These are phyloP conservation scores for Crataegus laevigata DNA, from an alignment of 306 rosid species.

Conservation along the genomic window DNA sequence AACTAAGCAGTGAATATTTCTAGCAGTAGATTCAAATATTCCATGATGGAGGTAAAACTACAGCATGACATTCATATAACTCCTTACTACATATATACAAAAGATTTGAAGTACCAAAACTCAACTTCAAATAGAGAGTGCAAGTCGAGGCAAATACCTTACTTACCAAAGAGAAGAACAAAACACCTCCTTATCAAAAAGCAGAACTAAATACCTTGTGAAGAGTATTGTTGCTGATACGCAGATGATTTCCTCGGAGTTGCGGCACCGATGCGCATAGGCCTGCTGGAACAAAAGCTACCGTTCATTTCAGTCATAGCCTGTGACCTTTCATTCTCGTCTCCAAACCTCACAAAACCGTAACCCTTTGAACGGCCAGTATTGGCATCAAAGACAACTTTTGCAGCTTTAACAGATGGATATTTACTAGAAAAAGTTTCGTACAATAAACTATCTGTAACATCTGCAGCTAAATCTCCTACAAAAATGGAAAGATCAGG, in stretches of 20 bases:
- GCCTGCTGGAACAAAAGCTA: constrained; percentile 78
- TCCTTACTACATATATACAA: neutral
- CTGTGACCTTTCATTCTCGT: constrained; percentile 72
- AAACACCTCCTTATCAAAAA: neutral
- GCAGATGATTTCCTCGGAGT: constrained; percentile 93
- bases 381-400: constrained; percentile 92
- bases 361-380: constrained; percentile 97
- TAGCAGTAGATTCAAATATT: neutral
- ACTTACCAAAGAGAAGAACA: neutral
- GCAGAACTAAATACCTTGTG: constrained; percentile 41
- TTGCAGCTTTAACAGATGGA: constrained; percentile 89
- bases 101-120: neutral
- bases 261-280: constrained; percentile 95
- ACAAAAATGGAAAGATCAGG: constrained; percentile 93
- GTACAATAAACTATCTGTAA: constrained; percentile 68
- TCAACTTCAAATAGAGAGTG: constrained; percentile 3
- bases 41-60: neutral
- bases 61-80: neutral
- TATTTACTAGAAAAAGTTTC: constrained; percentile 69
- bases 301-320: constrained; percentile 93
- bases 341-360: constrained; percentile 96
- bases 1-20: neutral
- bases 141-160: constrained; percentile 8
- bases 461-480: constrained; percentile 95
- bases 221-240: constrained; percentile 48